A percentile compares a stretch with the other conserved stretches of the same genome.
These are phyloP conservation scores for Tolypocladium inflatum DNA, from an alignment of 2,329 filamentous ascomycete species.

Conservation along the genomic window DNA sequence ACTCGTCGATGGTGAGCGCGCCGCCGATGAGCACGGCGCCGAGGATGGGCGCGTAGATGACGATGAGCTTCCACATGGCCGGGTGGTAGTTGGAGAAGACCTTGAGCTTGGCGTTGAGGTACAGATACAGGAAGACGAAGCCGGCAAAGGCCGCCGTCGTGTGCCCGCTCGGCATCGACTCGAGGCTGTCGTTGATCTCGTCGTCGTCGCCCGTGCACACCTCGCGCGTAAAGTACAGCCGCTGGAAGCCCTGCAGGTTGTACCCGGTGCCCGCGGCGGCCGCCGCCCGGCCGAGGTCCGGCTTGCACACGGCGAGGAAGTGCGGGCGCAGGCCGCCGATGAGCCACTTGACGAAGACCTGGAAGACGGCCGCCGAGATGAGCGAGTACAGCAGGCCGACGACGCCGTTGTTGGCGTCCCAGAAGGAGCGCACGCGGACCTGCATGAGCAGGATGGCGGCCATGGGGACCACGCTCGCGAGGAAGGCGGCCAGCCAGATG, in stretches of 20 bases:
- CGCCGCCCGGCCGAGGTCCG: constrained; percentile 20
- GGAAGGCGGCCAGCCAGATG: constrained; percentile 59
- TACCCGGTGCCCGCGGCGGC: constrained; percentile 22
- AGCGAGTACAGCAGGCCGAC: constrained; percentile 62
- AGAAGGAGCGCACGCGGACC: constrained; percentile 58
- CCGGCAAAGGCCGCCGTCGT: constrained; percentile 65
- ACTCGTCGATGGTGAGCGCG: constrained; percentile 62
- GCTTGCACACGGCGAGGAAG: constrained; percentile 62
- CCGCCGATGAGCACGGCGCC: constrained; percentile 60
- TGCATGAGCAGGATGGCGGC: constrained; percentile 55
- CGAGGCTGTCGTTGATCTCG: constrained; percentile 59
- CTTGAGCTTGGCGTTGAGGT: constrained; percentile 73
- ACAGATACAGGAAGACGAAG: constrained; percentile 61
- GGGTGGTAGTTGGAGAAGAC: constrained; percentile 65
- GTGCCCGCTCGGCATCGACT: constrained; percentile 66
- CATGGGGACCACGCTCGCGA: constrained; percentile 57
- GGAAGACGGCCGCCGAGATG: constrained; percentile 64
- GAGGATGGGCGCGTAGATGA: constrained; percentile 55
- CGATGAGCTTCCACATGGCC: constrained; percentile 63
- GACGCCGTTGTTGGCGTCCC: constrained; percentile 62
- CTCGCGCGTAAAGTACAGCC: constrained; percentile 59
- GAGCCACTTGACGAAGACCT: constrained; percentile 67
- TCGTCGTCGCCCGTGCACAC: constrained; percentile 59
- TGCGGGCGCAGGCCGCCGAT: constrained; percentile 66
- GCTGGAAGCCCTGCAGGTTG: constrained; percentile 40